Evolutionary conservation across 2,329 filamentous ascomycete species (phyloP).

Genomic region (Penicillium sp.): DNA sequence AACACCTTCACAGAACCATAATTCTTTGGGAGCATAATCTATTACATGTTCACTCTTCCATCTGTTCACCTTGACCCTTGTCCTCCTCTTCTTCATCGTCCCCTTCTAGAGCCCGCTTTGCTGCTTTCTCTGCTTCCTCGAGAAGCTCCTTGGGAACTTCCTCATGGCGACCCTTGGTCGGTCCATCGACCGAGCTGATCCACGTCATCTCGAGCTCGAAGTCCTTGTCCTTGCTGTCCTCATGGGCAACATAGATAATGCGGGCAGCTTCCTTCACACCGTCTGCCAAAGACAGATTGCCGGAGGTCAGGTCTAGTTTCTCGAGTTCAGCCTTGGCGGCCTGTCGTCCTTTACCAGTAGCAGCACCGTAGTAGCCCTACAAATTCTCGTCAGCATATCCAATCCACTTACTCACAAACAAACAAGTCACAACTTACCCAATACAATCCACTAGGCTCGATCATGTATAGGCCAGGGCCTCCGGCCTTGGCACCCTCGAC

Average conservation of each 20-base stretch:
- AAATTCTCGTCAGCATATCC: conserved; percentile 24
- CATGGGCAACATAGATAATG: conserved; percentile 96
- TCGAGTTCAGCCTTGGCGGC: conserved; percentile 97
- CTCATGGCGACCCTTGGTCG: conserved; percentile 88
- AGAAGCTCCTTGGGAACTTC: conserved; percentile 88
- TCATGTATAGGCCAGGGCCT: conserved; percentile 96
- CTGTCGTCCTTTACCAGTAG: conserved; percentile 94
- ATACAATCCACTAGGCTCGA: conserved; percentile 94
- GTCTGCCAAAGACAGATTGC: conserved; percentile 74
- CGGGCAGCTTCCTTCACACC: conserved; percentile 94
- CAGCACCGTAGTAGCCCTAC: conserved; percentile 92
- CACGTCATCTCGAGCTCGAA: conserved; percentile 99
- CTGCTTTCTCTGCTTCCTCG: conserved; percentile 89
- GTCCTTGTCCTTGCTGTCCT: conserved; percentile 99
- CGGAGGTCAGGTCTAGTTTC: conserved; percentile 85
- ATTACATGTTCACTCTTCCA: conserved; percentile 70
- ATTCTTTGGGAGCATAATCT: conserved; percentile 21
- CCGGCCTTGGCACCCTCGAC: conserved; percentile 72
- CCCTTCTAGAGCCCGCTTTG: conserved; percentile 83
- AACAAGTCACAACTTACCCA: conserved; percentile 60
- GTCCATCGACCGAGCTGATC: conserved; percentile 81
- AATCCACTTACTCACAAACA: neutral
- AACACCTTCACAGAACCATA: conserved; percentile 14
- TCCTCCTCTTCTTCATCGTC: conserved; percentile 82
- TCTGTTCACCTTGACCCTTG: conserved; percentile 67